These are phyloP conservation scores for Fraxinus sp. DNA, from an alignment of 305 asterid species.

Conservation along the genomic window DNA sequence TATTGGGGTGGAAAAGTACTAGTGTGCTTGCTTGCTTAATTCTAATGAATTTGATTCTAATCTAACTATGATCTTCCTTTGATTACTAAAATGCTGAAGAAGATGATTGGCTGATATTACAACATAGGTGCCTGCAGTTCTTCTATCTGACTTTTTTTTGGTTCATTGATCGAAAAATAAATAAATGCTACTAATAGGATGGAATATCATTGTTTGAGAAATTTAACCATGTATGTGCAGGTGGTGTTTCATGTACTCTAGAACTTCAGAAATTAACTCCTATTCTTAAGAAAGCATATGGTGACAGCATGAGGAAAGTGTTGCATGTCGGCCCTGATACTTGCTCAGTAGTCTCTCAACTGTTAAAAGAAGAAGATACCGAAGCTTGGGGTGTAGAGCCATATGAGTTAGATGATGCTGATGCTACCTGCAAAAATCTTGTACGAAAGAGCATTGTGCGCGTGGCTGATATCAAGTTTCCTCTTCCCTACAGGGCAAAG, in stretches of 20 bases:
- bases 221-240: constrained; percentile 38
- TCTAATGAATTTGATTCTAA: not conserved
- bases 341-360: constrained; percentile 55
- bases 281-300: constrained; percentile 71
- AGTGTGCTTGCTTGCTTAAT: not conserved
- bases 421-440: constrained; percentile 72
- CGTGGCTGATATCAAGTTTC: constrained; percentile 83
- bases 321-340: constrained; percentile 77
- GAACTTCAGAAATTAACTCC: constrained; percentile 73
- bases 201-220: constrained; percentile 1
- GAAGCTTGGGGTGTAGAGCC: constrained; percentile 99
- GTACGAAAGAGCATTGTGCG: constrained; percentile 79
- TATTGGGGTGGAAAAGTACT: not conserved
- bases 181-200: not conserved
- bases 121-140: not conserved
- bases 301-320: constrained; percentile 65
- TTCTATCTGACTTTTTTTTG: not conserved
- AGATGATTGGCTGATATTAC: not conserved
- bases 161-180: not conserved
- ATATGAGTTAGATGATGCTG: constrained; percentile 79
- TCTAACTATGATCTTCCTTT: not conserved
- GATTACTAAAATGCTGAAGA: not conserved
- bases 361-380: constrained; percentile 62
- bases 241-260: constrained; percentile 68
- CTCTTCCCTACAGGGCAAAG: constrained; percentile 86